Percentiles rank a stretch among this genome's conserved stretches.
phyloP scores from a whole-genome alignment of 495 filamentous ascomycete genomes.

The Hypomontagnella monticulosa region DNA sequence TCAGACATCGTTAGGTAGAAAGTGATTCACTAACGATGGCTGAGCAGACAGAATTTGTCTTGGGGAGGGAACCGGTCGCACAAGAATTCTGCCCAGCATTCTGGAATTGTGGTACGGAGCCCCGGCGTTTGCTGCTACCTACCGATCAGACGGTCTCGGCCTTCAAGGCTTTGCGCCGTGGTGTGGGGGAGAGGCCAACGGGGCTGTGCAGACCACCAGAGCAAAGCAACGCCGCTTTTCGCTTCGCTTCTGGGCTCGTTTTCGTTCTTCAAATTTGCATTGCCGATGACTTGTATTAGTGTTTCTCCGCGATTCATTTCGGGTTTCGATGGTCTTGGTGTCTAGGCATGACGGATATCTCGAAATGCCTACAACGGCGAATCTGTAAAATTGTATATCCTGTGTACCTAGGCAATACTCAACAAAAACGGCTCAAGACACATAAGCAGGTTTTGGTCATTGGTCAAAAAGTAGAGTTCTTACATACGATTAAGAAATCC shows the following conservation, averaged over 20 bases:
- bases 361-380: not conserved
- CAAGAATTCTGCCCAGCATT: conserved; percentile 19
- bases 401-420: not conserved
- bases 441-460: not conserved
- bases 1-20: not conserved
- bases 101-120: conserved; percentile 27
- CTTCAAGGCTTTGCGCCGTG: not conserved
- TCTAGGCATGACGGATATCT: not conserved
- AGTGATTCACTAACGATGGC: not conserved
- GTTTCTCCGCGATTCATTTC: conserved; percentile 3
- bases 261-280: not conserved
- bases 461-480: no score
- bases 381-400: no score
- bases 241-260: conserved; percentile 10
- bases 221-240: conserved; percentile 12
- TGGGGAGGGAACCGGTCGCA: conserved; percentile 15
- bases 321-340: conserved; percentile 13
- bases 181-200: conserved; percentile 21
- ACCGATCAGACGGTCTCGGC: conserved; percentile 22
- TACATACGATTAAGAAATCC: no score
- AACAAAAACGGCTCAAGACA: not conserved
- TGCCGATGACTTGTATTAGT: not conserved
- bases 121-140: conserved; percentile 1
- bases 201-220: conserved; percentile 20
- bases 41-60: not conserved